phyloP scores from a whole-genome alignment of 768 basidiomycete species.

The Agrocybe chaxingu region DNA sequence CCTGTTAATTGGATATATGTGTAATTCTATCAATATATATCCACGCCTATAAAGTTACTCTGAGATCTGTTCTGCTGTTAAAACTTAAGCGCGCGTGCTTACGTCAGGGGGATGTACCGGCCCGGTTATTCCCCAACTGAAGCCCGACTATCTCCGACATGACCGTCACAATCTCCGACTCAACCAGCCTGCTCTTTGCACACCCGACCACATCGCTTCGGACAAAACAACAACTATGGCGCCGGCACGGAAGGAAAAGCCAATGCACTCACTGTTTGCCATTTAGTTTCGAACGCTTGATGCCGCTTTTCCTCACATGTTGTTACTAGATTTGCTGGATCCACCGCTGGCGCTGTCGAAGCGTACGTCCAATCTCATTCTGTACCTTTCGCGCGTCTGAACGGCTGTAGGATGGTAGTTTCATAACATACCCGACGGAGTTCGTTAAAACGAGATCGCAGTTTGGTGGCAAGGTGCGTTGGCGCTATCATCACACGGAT shows the following conservation, averaged over 20 bases:
- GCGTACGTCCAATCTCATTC: conserved; percentile 52
- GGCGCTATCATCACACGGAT: neutral
- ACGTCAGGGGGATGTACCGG: no score
- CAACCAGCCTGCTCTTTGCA: no score
- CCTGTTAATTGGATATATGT: no score
- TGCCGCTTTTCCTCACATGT: neutral
- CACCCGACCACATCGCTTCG: no score
- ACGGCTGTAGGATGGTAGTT: conserved; percentile 47
- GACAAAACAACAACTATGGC: conserved; percentile 23
- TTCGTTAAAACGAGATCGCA: conserved; percentile 94
- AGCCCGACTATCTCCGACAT: no score
- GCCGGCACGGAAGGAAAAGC: conserved; percentile 71
- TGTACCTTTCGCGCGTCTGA: conserved; percentile 22
- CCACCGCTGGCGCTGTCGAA: conserved; percentile 90
- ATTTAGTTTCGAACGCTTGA: neutral
- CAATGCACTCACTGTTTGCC: conserved; percentile 69
- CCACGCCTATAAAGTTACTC: no score
- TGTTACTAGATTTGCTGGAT: conserved; percentile 71
- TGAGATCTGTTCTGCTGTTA: no score
- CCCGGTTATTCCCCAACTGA: no score
- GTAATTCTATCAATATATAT: no score
- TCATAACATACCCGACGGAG: conserved; percentile 87
- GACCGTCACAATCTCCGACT: no score
- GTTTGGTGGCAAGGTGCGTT: conserved; percentile 72
- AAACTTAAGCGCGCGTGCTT: no score